Evolutionary conservation across 208 protist species (phyloP), one percentile per base, ranked within the genome.

Genomic region (Leishmania tarentolae): DNA sequence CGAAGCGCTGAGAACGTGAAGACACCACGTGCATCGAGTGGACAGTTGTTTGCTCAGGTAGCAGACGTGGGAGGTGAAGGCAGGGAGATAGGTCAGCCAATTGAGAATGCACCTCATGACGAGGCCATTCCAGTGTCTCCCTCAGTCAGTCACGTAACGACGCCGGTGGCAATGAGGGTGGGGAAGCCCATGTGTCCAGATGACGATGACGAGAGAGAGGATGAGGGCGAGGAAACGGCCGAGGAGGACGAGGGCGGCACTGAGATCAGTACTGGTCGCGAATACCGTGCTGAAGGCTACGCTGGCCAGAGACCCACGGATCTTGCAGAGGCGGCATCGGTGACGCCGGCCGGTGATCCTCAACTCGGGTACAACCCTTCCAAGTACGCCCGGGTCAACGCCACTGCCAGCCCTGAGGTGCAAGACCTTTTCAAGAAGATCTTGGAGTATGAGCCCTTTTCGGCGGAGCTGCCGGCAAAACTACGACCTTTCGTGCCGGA

Each of bases 401-500:
- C 90, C 52, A 91, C 84, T 11, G 97, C 98, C n/a, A 95, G 86
- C 56, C 77, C 76, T 5, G 98, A 99, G 86, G 94, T 99, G 75
- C 95, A 97, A 78, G 98, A 99, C n/a, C 87, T 99, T n/a, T 99
- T 99, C 88, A 90, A 96, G 73, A 95, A 92, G 87, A 99, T 99
- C 84, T 85, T 86, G 28, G 87, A 94, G 50, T 99, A 99, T 91
- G 94, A 98, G 81, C 96, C 98, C 21, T 92, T 98, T 63, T 88
- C 93, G 5, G 92, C 98, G 31, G 98, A 99, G 82, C 86, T 99
- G 42, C 97, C 98, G 21, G 97, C 98, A 17, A 96, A 97, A 86
- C 89, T 99, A 76, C 93, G 95, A 37, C 98, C 99, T 13, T 99
- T 99, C 88, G 98, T 99, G 78, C 98, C 98, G 7, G 98, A 99